Conservation (phyloP, 139 green algal genomes). For the Tetradesmus obliquus region DNA sequence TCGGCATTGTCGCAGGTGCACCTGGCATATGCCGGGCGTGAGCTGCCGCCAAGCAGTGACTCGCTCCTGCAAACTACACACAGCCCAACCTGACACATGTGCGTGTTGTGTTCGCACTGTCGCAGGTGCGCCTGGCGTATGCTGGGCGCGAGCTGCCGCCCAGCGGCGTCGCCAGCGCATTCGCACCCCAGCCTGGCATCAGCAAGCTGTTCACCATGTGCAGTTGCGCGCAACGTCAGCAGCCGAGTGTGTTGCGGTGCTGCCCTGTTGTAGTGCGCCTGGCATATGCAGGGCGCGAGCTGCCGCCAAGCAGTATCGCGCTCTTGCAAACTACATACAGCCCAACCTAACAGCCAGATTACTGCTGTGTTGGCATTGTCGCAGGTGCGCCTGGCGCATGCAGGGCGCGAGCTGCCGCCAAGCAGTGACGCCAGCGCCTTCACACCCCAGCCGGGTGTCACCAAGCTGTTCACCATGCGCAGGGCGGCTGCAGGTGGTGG, state of each 20-base stretch:
- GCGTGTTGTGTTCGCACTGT: not conserved
- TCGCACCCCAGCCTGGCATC: not conserved
- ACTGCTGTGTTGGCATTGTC: too few relatives aligned
- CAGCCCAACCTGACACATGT: not conserved
- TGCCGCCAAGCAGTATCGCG: not conserved
- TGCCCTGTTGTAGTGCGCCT: not conserved
- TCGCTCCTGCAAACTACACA: too few relatives aligned
- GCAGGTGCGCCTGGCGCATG: not conserved
- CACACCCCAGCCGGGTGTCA: not conserved
- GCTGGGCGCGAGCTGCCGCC: not conserved
- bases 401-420: not conserved
- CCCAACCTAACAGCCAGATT: too few relatives aligned
- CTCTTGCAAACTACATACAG: too few relatives aligned
- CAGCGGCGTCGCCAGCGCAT: not conserved
- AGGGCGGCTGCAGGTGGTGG: not conserved
- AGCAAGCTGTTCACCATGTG: conserved; percentile 1
- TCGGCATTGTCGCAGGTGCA: not conserved
- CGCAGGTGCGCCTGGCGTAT: not conserved
- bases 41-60: not conserved
- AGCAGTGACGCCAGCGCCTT: not conserved
- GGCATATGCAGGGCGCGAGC: not conserved
- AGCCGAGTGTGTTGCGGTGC: too few relatives aligned
- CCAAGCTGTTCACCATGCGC: not conserved
- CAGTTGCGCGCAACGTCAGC: not conserved
- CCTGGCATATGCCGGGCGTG: not conserved